These are phyloP conservation scores for Populus simonii DNA, from an alignment of 345 rosid species.

Conservation along the genomic window DNA sequence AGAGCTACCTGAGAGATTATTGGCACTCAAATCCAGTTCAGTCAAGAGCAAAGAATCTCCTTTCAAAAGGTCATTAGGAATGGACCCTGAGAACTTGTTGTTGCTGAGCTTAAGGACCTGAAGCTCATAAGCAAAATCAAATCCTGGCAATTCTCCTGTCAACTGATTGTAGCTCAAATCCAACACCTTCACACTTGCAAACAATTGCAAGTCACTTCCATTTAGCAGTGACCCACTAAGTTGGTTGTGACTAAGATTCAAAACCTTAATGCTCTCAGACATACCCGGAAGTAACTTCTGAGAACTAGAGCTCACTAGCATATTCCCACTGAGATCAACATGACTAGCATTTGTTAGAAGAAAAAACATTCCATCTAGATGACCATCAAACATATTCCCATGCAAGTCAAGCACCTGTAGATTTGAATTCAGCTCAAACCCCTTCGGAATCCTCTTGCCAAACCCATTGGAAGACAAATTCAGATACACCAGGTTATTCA, in stretches of 20 bases:
- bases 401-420: slow-evolving; percentile 85
- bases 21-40: slow-evolving; percentile 82
- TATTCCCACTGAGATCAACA: slow-evolving; percentile 78
- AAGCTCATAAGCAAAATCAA: slow-evolving; percentile 83
- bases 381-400: slow-evolving; percentile 72
- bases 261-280: slow-evolving; percentile 68
- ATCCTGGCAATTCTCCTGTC: slow-evolving; percentile 93
- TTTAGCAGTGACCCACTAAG: slow-evolving; percentile 73
- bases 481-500: slow-evolving; percentile 54
- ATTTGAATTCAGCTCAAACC: slow-evolving; percentile 58
- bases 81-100: slow-evolving; percentile 74
- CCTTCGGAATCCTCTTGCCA: slow-evolving; percentile 60
- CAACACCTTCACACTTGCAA: slow-evolving; percentile 70
- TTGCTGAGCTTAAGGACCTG: slow-evolving; percentile 87
- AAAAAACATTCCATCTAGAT: slow-evolving; percentile 74
- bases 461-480: slow-evolving; percentile 77
- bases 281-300: slow-evolving; percentile 72
- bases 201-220: slow-evolving; percentile 58
- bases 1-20: slow-evolving; percentile 82
- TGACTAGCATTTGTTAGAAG: slow-evolving; percentile 71
- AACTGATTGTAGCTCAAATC: slow-evolving; percentile 90
- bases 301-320: slow-evolving; percentile 53
- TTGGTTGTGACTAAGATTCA: slow-evolving; percentile 85
- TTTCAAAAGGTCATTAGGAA: slow-evolving; percentile 80
- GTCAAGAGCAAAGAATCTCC: slow-evolving; percentile 83